Evolutionary conservation across 805 yeast genomes (phyloP).

Genomic region (Geotrichum ghanense): DNA sequence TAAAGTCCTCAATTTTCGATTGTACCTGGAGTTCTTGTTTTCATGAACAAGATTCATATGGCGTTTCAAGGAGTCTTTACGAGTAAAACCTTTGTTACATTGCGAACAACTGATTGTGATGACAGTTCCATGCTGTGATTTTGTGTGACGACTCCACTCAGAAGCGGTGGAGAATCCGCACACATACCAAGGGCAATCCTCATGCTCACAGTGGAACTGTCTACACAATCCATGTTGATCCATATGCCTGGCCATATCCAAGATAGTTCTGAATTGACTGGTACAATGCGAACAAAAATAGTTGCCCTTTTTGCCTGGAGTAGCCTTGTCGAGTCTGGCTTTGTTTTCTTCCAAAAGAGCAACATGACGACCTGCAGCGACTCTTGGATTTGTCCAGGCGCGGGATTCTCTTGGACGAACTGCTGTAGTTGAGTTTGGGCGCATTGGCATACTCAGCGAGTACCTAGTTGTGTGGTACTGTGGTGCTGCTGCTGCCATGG

Average conservation of each 20-base stretch:
- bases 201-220: slow-evolving; percentile 26
- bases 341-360: not conserved
- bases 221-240: slow-evolving; percentile 25
- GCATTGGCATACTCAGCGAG: too few relatives aligned
- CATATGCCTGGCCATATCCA: slow-evolving; percentile 27
- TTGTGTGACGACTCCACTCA: slow-evolving; percentile 28
- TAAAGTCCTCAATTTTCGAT: slow-evolving; percentile 20
- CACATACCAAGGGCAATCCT: slow-evolving; percentile 31
- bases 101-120: not conserved
- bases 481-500: not conserved
- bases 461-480: not conserved
- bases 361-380: not conserved
- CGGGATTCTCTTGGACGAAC: too few relatives aligned
- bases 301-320: slow-evolving; percentile 28
- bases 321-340: slow-evolving; percentile 5
- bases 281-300: slow-evolving; percentile 30
- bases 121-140: slow-evolving; percentile 19
- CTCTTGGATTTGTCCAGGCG: not conserved
- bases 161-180: slow-evolving; percentile 30
- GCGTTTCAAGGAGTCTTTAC: slow-evolving; percentile 27
- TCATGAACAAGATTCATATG: slow-evolving; percentile 30
- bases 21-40: slow-evolving; percentile 30
- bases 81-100: slow-evolving; percentile 19
- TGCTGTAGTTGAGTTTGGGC: too few relatives aligned
- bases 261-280: slow-evolving; percentile 22